Evolutionary conservation across 805 yeast species (phyloP), one percentile per base, ranked within the genome.

Genomic region (Lachancea kluyveri): DNA sequence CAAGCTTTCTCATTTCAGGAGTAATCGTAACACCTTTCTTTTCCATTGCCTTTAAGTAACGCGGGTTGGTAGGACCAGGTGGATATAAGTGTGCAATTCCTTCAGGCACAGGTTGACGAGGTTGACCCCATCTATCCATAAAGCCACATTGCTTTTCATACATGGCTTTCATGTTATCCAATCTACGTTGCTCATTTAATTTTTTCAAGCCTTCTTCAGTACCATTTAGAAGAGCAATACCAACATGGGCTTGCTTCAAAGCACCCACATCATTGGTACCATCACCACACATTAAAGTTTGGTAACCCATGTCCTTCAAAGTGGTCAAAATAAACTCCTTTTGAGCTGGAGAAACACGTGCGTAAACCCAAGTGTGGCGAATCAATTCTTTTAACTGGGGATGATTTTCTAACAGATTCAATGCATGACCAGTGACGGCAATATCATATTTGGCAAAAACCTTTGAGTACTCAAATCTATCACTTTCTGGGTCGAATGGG

Each of bases 251-350:
- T 66, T 92, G 97, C 60, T 92, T 92, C 63, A 92, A 74, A 33
- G 98, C 98, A 61, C 98, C 98, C 30, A 92, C 98, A 68, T 92
- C 98, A 56, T 92, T 92, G n/a, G 98, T 92, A 63, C 98, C 98
- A 64, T 92, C 98, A 69, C 98, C 98, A 64, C 98, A 92, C 98
- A 92, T 92, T 49, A 92, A 71, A 15, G 97, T 92, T 53, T 76
- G 81, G 62, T 90, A 92, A 16, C 96, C 96, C 57, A 85, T 71
- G 41, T 76, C 79, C 59, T 90, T 92, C 57, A 85, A 73, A 22
- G 87, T 73, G 40, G 77, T 79, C 50, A 92, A 68, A 48, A 92
- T 78, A 45, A 81, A 86, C 62, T 92, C 98, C 64, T 92, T 92
- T 65, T 92, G 98, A 16, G 81, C 53, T 24, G 98, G 98, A 5